phyloP scores from a whole-genome alignment of 192 early-diverging fungal species.

The Coemansia sp. region DNA sequence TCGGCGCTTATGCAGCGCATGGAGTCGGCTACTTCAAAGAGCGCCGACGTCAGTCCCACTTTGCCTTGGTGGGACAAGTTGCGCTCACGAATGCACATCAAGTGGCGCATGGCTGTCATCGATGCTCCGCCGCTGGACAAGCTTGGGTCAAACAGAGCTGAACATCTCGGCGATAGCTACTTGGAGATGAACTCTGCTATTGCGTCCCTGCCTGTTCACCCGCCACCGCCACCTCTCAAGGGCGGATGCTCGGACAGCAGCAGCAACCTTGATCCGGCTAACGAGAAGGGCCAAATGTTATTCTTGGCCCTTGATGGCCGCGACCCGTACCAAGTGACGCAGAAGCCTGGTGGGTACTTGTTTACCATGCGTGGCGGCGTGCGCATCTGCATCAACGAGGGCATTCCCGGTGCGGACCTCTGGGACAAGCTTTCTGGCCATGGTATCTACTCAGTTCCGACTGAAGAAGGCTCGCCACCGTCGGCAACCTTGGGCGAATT shows the following conservation, averaged over 20 bases:
- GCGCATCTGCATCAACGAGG: conserved; percentile 53
- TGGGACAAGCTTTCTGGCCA: conserved; percentile 46
- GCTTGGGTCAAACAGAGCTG: neutral
- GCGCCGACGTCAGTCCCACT: conserved; percentile 52
- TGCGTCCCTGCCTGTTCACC: neutral
- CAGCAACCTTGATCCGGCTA: neutral
- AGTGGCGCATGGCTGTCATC: conserved; percentile 50
- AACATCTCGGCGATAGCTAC: conserved; percentile 1
- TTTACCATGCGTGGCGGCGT: conserved; percentile 57
- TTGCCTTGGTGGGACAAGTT: conserved; percentile 62
- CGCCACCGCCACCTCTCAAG: neutral
- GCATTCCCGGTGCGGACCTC: conserved; percentile 45
- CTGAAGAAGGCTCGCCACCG: conserved; percentile 33
- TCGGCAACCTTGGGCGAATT: conserved; percentile 47
- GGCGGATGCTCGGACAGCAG: neutral
- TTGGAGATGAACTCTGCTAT: neutral
- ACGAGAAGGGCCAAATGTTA: conserved; percentile 52
- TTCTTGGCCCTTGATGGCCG: conserved; percentile 54
- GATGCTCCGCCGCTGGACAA: conserved; percentile 16
- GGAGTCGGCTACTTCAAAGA: conserved; percentile 51
- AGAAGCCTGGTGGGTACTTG: conserved; percentile 51
- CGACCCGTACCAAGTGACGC: conserved; percentile 52
- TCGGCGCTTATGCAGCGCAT: conserved; percentile 58
- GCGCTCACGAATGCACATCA: conserved; percentile 49
- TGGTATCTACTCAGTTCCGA: conserved; percentile 49